Evolutionary conservation across 2,329 filamentous ascomycete genomes (phyloP), one percentile per base, ranked within the genome.

Genomic region (Colletotrichum orbiculare): DNA sequence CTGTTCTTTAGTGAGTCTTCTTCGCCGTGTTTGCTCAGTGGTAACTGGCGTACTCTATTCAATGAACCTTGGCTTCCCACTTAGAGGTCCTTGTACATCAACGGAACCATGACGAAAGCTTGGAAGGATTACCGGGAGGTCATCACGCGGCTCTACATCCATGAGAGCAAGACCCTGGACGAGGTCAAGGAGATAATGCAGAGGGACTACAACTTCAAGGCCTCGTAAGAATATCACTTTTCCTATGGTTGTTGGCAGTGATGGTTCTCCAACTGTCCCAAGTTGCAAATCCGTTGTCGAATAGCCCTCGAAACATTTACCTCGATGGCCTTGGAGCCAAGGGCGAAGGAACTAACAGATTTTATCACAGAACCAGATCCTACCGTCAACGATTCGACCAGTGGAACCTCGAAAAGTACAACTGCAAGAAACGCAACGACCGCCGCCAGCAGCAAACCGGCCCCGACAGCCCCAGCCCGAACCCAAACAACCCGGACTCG

Each of bases 321-420:
- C 7, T 71, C 57, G 13, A 10, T 42, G 10, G 39, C 6, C 39
- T n/a, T 42, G 6, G 4, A 42, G 13, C 13, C 7, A 35, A 25
- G n/a, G 33, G 11, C 9, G 34, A 39, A 7, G 38, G 6, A 33
- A 37, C 41, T 52, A 42, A 55, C 41, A 50, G 2, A 9, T 13
- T 15, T 2, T 10, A 8, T 17, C 12, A 9, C 17, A 76, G 75
- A 13, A 77, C 75, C n/a, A 80, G 83, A 55, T 81, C 83, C 3
- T 85, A 84, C 68, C 76, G 82, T 17, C 81, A 81, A n/a, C 76
- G 80, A 42, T 78, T 85, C 66, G 76, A 80, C 33, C 75, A 72
- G 63, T 85, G 83, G 83, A 69, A 74, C 4, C 68, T 83, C 46
- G 71, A 73, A 69, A 85, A 85, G 70, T 85, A 85, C 71, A 82